Percentiles rank a stretch among this genome's conserved stretches.
These are phyloP conservation scores for Solanum chacoense DNA, from an alignment of 305 asterid genomes.

Conservation along the genomic window DNA sequence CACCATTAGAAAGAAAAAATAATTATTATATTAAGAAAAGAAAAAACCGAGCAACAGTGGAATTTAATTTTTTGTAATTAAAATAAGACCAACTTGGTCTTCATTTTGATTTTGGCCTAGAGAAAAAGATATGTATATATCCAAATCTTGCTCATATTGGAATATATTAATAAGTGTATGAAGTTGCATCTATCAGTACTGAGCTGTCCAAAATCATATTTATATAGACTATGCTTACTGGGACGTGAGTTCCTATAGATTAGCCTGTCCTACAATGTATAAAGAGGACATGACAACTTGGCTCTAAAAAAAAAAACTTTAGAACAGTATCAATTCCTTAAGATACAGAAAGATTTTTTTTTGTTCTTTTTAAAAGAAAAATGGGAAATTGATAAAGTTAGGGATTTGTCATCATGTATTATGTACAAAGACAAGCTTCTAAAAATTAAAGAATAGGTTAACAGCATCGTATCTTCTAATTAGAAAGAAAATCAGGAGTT, in stretches of 20 bases:
- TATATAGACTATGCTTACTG: not conserved
- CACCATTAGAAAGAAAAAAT: not conserved
- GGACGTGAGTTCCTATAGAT: not conserved
- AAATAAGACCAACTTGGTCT: not conserved
- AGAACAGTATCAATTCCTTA: not conserved
- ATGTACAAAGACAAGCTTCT: not conserved
- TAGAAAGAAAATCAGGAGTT: not conserved
- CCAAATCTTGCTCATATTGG: not conserved
- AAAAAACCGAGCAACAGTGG: not conserved
- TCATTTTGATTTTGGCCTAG: not conserved
- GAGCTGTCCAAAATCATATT: not conserved
- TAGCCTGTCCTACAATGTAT: not conserved
- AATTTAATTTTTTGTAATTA: not conserved
- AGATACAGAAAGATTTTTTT: not conserved
- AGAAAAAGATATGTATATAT: not conserved
- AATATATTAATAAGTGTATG: not conserved
- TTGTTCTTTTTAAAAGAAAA: not conserved
- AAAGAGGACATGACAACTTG: not conserved
- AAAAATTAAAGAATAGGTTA: not conserved
- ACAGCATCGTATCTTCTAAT: not conserved
- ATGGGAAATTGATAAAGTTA: not conserved
- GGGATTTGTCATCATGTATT: not conserved
- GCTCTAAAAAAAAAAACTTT: not conserved
- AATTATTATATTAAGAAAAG: not conserved
- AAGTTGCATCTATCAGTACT: not conserved